Conservation (phyloP, 2,329 filamentous ascomycete species). For the Hymenoscyphus occultus region DNA sequence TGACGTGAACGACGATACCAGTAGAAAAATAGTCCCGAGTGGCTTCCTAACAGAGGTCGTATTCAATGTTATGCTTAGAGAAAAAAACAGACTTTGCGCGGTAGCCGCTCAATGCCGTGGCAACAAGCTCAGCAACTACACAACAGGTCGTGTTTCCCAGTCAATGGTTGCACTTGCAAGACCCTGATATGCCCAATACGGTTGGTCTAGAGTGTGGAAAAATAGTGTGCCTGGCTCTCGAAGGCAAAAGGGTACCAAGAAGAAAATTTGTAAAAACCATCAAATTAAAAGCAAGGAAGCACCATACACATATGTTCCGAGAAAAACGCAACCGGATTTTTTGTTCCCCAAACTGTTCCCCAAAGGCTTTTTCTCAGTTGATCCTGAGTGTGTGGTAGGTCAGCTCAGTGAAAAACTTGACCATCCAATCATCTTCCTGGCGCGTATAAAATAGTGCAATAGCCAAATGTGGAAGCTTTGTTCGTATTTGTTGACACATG, state of each 20-base stretch:
- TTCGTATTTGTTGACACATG: not conserved
- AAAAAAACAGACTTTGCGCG: not conserved
- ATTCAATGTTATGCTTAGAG: no score
- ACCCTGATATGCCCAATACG: not conserved
- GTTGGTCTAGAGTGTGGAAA: no score
- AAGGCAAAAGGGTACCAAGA: no score
- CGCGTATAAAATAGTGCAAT: not conserved
- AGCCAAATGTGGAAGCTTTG: not conserved
- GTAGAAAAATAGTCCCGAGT: no score
- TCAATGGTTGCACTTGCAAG: not conserved
- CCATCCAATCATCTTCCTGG: not conserved
- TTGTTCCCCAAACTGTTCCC: not conserved
- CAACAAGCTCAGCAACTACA: constrained; percentile 1
- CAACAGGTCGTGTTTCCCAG: not conserved
- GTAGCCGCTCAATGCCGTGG: not conserved
- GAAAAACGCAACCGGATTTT: no score
- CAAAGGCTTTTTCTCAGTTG: not conserved
- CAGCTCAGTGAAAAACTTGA: not conserved
- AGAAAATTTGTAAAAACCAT: no score
- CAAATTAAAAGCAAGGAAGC: no score
- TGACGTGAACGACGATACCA: no score
- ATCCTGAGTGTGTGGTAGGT: not conserved
- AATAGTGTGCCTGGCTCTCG: no score
- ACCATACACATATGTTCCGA: no score
- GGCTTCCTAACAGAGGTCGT: no score